phyloP scores from a whole-genome alignment of 306 rosid species.

The Oxytropis ochrocephala region DNA sequence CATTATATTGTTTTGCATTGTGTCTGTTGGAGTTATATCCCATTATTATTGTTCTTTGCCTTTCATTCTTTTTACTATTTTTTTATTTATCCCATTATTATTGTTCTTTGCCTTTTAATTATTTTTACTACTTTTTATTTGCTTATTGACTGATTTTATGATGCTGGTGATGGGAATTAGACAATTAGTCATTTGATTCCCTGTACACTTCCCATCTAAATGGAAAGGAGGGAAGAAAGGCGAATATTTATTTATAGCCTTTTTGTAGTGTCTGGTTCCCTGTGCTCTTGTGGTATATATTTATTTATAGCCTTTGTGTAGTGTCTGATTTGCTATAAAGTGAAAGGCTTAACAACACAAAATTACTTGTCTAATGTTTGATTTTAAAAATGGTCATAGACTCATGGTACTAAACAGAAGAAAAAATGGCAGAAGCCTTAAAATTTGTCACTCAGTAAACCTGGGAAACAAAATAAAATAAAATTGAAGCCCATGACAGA shows the following conservation, averaged over 20 bases:
- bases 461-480: neutral
- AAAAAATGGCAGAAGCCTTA: neutral
- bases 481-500: neutral
- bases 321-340: neutral
- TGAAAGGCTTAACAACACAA: neutral
- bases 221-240: neutral
- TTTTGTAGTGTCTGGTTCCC: neutral
- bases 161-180: neutral
- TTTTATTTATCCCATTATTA: too few species aligned
- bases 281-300: neutral
- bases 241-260: too few species aligned
- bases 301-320: neutral
- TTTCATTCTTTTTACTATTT: slow-evolving; percentile 3
- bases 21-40: slow-evolving; percentile 10
- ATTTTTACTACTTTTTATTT: too few species aligned
- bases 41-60: neutral
- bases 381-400: neutral
- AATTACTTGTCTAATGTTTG: neutral
- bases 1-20: neutral
- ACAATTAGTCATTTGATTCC: neutral
- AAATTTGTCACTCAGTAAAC: neutral
- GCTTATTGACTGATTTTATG: neutral
- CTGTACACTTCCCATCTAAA: neutral
- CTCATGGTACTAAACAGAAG: neutral
- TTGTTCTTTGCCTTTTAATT: too few species aligned